Base-by-base conservation (phyloP, 2,329 filamentous ascomycete species). In the Talaromyces funiculosus region DNA sequence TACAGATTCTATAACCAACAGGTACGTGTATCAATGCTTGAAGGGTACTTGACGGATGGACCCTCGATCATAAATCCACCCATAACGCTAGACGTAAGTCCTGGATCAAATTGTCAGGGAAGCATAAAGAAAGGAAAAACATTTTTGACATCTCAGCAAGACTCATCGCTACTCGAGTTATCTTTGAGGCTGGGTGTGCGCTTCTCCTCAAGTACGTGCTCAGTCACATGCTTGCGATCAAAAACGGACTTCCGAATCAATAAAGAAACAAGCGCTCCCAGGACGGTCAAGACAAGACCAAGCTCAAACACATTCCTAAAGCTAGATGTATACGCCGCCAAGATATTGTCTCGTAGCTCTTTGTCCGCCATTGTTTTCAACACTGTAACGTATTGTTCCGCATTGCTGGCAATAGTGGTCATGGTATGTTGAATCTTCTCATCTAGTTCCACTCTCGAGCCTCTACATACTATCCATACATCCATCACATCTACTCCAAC, bases 161-260 rank as follows among this genome's bases (percentile, higher is more conserved):
- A 70, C 61, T 56, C 53, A n/a, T 31, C 53, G n/a, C 37, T 33
- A 26, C 53, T 56, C 3, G n/a, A n/a, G 9, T 9, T 35, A 14
- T 18, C 37, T 26, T 56, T 42, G n/a, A 38, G n/a, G 33, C 53
- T 56, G 38, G 22, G 43, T 10, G 22, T 43, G 12, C 40, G 9
- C 12, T 26, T 56, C n/a, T 56, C 53, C 18, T 56, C 53, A 12
- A 56, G 53, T 24, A 56, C 26, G 24, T 56, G 53, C 33, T 56
- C 38, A 5, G 53, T 31, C 6, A 56, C 53, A 45, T 56, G 53
- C 53, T 56, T 45, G 9, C 53, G 53, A 45, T 56, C 53, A 31
- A 56, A 56, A 9, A 56, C 26, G 3, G 53, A 56, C 26, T 43
- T 33, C 3, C 24, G 37, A 20, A 58, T 58, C 3, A 58, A n/a